Conservation (phyloP, 169 alveolate species). For the Neospora caninum region DNA sequence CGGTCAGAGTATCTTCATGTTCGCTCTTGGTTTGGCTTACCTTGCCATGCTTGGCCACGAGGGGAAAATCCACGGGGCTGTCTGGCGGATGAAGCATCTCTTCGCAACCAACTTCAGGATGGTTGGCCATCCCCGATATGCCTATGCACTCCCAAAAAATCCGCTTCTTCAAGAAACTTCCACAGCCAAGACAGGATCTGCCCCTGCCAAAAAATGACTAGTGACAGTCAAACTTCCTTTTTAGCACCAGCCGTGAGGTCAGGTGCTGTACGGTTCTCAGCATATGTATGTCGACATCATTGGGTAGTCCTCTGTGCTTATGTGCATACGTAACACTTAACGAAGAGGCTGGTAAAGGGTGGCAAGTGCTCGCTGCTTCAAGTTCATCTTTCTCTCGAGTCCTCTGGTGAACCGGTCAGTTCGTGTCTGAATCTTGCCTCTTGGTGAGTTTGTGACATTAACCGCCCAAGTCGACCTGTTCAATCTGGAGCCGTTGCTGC, state of each 20-base stretch:
- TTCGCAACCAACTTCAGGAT: slow-evolving; percentile 42
- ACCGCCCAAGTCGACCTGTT: too few species aligned
- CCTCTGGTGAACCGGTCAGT: background rate
- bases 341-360: background rate
- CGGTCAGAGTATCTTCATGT: slow-evolving; percentile 49
- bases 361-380: background rate
- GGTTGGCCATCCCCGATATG: slow-evolving; percentile 46
- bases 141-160: slow-evolving; percentile 52
- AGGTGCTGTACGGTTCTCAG: background rate
- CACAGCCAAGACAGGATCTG: background rate
- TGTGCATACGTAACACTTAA: background rate
- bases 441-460: too few species aligned
- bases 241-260: background rate
- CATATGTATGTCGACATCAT: background rate
- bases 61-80: slow-evolving; percentile 57
- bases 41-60: slow-evolving; percentile 43
- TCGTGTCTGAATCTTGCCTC: too few species aligned
- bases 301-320: background rate
- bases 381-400: background rate
- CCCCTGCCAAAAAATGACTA: background rate
- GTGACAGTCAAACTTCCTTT: background rate
- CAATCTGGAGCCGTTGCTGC: too few species aligned
- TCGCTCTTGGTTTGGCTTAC: slow-evolving; percentile 34
- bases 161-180: slow-evolving; percentile 32
- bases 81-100: slow-evolving; percentile 23